Evolutionary conservation across 768 basidiomycete species (phyloP), one percentile per base, ranked within the genome.

Genomic region (Holtermanniella nyarrowii): DNA sequence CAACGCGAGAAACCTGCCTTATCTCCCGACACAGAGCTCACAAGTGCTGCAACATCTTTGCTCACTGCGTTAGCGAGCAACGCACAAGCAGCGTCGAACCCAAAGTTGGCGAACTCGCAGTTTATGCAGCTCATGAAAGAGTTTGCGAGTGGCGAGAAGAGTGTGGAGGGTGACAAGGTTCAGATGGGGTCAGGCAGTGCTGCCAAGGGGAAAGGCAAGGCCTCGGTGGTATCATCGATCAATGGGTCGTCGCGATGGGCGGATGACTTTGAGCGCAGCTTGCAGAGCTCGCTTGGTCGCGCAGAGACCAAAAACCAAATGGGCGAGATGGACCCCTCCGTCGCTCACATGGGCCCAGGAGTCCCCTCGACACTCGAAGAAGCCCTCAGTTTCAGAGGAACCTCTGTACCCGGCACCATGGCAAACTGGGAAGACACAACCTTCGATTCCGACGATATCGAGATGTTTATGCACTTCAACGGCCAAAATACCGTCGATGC

Each of bases 381-480:
- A 43, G 65, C 62, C 5, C 39, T 66, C 7, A 26, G 27, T 3
- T 44, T 49, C 7, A 11, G 27, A 1, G 61, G 56, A 1, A 48
- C 46, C 5, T 20, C 50, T 7, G 53, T 64, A 48, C 60, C 65
- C 3, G 65, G 65, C 5, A 41, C 46, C 13, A 42, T 42, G 11
- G 2, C 22, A 2, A 26, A 45, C 20, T 68, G 63, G 63, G 55
- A 57, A 44, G 60, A 66, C 25, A 24, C 49, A 4, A 21, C 57
- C 14, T 42, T 48, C n/a, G 52, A 58, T 23, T 44, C 53, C 7
- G 57, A 55, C 22, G 59, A 61, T 22, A 47, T 63, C 39, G 63
- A 63, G 26, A 53, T 56, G 16, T 68, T 68, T 42, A 50, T 56
- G 50, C 42, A 50, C 21, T 68, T 57, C 52, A 65, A 65, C 46